phyloP scores from a whole-genome alignment of 441 rosid genomes.

The Theobroma grandiflorum region DNA sequence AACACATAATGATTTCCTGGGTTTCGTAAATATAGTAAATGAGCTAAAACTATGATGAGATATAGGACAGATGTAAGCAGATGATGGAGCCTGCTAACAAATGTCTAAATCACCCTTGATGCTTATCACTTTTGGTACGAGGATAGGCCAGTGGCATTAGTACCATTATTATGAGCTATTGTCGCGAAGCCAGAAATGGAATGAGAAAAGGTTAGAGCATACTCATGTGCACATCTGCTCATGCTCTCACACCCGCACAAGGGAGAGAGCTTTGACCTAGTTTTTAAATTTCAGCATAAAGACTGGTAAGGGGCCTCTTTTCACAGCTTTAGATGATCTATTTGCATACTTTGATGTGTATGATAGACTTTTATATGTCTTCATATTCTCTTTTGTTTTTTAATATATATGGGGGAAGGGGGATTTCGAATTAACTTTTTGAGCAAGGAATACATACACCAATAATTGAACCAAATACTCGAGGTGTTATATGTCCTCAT shows the following conservation, averaged over 20 bases:
- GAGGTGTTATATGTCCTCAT: not conserved
- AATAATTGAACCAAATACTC: too few species aligned
- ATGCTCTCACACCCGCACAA: not conserved
- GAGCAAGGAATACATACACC: too few species aligned
- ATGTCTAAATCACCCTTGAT: conserved; percentile 5
- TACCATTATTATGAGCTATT: conserved; percentile 3
- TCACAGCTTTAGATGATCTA: not conserved
- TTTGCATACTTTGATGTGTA: not conserved
- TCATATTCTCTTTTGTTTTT: not conserved
- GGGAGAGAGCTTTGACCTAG: not conserved
- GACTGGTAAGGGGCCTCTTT: not conserved
- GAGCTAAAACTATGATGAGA: not conserved
- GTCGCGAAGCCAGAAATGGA: not conserved
- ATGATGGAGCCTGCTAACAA: not conserved
- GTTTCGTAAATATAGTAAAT: not conserved
- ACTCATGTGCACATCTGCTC: not conserved
- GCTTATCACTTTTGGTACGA: not conserved
- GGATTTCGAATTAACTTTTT: too few species aligned
- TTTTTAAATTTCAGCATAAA: not conserved
- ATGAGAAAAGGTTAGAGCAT: conserved; percentile 1
- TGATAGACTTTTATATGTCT: not conserved
- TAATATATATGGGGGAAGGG: too few species aligned
- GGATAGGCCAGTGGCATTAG: not conserved
- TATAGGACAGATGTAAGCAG: not conserved
- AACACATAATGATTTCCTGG: not conserved